Conservation (phyloP, 805 yeast species). For the Candida endomychidarum region DNA sequence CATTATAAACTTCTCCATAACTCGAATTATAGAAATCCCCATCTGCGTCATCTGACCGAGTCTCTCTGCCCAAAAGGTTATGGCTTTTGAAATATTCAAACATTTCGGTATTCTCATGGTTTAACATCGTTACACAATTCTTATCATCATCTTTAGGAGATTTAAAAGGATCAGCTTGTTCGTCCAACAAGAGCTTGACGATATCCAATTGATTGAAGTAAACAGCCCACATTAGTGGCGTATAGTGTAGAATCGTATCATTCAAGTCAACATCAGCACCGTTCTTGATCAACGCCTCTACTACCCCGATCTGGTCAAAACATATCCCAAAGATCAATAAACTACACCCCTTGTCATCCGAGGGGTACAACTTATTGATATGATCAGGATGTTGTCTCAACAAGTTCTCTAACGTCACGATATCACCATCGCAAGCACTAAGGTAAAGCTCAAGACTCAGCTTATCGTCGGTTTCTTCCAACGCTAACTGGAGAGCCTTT, state of each 20-base stretch:
- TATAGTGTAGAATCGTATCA: conserved; percentile 53
- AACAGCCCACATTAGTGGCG: conserved; percentile 88
- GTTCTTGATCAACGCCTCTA: conserved; percentile 46
- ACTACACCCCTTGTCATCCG: conserved; percentile 31
- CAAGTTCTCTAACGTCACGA: conserved; percentile 31
- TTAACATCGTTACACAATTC: conserved; percentile 57
- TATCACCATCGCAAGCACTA: conserved; percentile 39
- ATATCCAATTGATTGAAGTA: conserved; percentile 56
- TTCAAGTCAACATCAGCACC: conserved; percentile 48
- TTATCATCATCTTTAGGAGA: conserved; percentile 31
- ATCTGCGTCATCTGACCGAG: conserved; percentile 15
- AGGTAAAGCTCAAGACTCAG: conserved; percentile 25
- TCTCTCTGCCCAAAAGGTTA: conserved; percentile 25
- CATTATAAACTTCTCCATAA: conserved; percentile 17
- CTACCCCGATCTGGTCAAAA: conserved; percentile 48
- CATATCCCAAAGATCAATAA: conserved; percentile 53
- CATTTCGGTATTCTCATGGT: conserved; percentile 52
- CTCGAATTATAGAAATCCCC: conserved; percentile 15
- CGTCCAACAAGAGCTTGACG: conserved; percentile 55
- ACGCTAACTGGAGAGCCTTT: conserved; percentile 22
- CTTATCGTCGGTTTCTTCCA: conserved; percentile 11
- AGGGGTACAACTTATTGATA: conserved; percentile 22
- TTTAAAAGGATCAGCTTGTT: conserved; percentile 62
- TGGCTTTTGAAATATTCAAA: conserved; percentile 59
- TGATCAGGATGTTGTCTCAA: conserved; percentile 22